These are phyloP conservation scores for Pseudogymnoascus sp. DNA, from an alignment of 2,329 filamentous ascomycete species.

Conservation along the genomic window DNA sequence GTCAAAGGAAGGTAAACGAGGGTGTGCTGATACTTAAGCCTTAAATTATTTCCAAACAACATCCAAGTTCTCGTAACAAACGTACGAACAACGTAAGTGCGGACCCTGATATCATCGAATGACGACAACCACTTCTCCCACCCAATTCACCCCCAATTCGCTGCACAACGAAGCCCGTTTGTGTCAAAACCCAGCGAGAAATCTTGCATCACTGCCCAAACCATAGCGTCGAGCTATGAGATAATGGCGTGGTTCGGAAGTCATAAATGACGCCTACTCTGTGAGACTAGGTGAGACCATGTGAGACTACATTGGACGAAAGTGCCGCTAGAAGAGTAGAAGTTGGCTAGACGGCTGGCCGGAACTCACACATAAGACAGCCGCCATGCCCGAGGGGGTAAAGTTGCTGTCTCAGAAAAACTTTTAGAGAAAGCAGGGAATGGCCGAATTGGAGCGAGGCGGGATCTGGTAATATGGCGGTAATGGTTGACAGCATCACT, in stretches of 20 bases:
- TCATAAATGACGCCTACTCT: background rate
- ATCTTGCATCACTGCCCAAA: background rate
- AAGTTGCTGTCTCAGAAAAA: background rate
- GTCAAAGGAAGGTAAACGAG: background rate
- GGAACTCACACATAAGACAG: background rate
- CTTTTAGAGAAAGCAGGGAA: background rate
- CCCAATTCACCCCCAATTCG: background rate
- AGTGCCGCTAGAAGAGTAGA: background rate
- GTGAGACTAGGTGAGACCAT: background rate
- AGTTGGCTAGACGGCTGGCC: background rate
- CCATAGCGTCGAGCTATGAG: background rate
- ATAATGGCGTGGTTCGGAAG: background rate
- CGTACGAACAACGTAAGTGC: background rate
- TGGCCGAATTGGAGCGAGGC: background rate
- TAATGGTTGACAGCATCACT: conserved; percentile 1
- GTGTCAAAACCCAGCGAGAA: too few species aligned
- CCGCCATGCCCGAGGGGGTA: background rate
- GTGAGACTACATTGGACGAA: background rate
- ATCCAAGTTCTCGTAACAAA: background rate
- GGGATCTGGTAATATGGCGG: background rate
- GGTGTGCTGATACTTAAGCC: conserved; percentile 1
- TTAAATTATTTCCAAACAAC: background rate
- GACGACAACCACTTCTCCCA: background rate
- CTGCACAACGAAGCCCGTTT: background rate
- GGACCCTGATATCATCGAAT: background rate